Conservation (phyloP, 345 rosid species). For the Salix exigua region DNA sequence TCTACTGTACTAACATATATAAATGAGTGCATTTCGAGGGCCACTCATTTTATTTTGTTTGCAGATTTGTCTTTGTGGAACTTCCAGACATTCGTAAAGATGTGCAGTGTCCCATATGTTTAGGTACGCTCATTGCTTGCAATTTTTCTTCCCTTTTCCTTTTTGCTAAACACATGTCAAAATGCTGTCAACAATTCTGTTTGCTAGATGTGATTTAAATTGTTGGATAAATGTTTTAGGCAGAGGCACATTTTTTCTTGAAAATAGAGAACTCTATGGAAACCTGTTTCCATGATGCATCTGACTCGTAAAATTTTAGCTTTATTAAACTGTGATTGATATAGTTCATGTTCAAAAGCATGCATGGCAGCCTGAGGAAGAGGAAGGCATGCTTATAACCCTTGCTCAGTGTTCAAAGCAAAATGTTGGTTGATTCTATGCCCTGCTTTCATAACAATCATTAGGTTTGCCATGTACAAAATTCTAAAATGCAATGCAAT, state of each 20-base stretch:
- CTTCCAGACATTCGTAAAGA: conserved; percentile 70
- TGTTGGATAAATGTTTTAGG: background rate
- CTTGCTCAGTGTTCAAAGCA: background rate
- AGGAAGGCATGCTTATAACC: background rate
- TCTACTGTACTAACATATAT: background rate
- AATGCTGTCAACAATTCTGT: background rate
- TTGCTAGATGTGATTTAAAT: background rate
- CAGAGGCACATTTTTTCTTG: background rate
- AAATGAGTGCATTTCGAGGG: background rate
- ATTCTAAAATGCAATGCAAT: background rate
- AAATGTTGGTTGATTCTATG: background rate
- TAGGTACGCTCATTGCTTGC: conserved; percentile 59
- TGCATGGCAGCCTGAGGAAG: background rate
- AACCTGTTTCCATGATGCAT: background rate
- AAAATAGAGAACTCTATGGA: background rate
- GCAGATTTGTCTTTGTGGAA: conserved; percentile 65
- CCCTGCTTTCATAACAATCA: background rate
- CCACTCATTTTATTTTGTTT: conserved; percentile 26
- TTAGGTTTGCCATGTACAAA: background rate
- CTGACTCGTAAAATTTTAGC: background rate
- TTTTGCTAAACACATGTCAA: background rate
- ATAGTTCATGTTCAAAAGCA: background rate
- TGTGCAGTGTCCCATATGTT: conserved; percentile 90
- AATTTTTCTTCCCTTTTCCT: too few species aligned
- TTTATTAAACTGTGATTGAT: background rate